phyloP scores from a whole-genome alignment of 495 filamentous ascomycete species.

The Thermochaetoides thermophila region DNA sequence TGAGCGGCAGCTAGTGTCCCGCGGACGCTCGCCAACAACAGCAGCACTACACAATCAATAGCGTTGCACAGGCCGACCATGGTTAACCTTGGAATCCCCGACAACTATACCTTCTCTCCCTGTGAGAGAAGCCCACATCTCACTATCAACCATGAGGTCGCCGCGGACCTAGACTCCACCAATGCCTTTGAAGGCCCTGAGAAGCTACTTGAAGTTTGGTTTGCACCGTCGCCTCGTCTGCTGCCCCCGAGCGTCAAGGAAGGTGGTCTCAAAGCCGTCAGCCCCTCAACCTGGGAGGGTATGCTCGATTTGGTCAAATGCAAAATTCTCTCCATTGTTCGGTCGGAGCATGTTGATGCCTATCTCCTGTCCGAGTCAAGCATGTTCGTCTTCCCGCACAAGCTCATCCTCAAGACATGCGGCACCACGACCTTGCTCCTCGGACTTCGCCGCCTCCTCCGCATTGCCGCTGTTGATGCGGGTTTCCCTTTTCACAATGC shows the following conservation, averaged over 20 bases:
- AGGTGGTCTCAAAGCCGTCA: slow-evolving; percentile 73
- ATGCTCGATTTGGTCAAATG: slow-evolving; percentile 98
- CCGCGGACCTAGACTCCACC: slow-evolving; percentile 85
- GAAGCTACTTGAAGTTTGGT: slow-evolving; percentile 98
- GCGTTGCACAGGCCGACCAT: slow-evolving; percentile 42
- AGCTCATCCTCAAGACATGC: slow-evolving; percentile 96
- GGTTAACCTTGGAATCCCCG: slow-evolving; percentile 67
- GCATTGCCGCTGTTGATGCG: slow-evolving; percentile 74
- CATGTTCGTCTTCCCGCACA: slow-evolving; percentile 99
- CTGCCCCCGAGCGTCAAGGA: slow-evolving; percentile 56
- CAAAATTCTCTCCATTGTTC: slow-evolving; percentile 88
- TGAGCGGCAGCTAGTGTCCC: slow-evolving; percentile 63
- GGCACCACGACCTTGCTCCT: slow-evolving; percentile 90
- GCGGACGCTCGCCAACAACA: slow-evolving; percentile 29
- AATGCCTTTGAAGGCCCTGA: slow-evolving; percentile 98
- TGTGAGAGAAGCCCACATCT: slow-evolving; percentile 69
- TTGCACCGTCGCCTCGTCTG: slow-evolving; percentile 60
- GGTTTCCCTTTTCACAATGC: slow-evolving; percentile 59
- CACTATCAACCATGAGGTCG: slow-evolving; percentile 94
- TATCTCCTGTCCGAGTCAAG: slow-evolving; percentile 97
- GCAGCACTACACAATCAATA: slow-evolving; percentile 12
- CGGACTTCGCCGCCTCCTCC: slow-evolving; percentile 75
- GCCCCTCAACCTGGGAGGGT: slow-evolving; percentile 74
- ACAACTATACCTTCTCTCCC: slow-evolving; percentile 65
- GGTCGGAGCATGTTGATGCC: slow-evolving; percentile 91